Evolutionary conservation across 805 yeast genomes (phyloP).

Genomic region (Candida mattraensis): DNA sequence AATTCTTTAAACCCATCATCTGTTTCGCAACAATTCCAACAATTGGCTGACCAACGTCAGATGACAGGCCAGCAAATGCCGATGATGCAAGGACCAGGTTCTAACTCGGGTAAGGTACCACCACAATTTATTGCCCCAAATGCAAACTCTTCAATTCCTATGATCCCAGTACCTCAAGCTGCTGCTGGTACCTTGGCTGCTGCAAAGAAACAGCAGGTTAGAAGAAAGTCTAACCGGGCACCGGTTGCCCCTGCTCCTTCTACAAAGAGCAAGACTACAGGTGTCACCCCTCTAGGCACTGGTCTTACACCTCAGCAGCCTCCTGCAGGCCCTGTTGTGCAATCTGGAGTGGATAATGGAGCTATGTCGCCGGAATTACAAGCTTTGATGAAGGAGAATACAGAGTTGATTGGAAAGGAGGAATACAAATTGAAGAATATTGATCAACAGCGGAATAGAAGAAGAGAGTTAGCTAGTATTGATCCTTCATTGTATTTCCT

Average conservation of each 20-base stretch:
- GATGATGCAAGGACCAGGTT: constrained; percentile 11
- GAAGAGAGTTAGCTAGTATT: constrained; percentile 45
- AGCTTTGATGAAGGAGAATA: constrained; percentile 30
- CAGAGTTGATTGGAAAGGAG: constrained; percentile 30
- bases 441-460: constrained; percentile 43
- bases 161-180: constrained; percentile 15
- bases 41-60: constrained; percentile 25
- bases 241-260: constrained; percentile 14
- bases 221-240: constrained; percentile 23
- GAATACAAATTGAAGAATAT: constrained; percentile 25
- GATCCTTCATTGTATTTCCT: constrained; percentile 51
- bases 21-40: constrained; percentile 28
- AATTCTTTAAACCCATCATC: constrained; percentile 15
- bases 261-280: constrained; percentile 17
- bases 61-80: constrained; percentile 18
- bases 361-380: constrained; percentile 32
- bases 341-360: constrained; percentile 5
- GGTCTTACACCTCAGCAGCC: constrained; percentile 10
- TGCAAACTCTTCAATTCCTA: constrained; percentile 12
- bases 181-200: constrained; percentile 13
- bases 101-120: constrained; percentile 11
- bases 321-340: constrained; percentile 4
- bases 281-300: constrained; percentile 10
- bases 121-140: constrained; percentile 19
- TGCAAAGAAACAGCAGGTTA: constrained; percentile 24